Conservation (phyloP, 1,284 basidiomycete species). For the Erythrobasidium hasegawianum region DNA sequence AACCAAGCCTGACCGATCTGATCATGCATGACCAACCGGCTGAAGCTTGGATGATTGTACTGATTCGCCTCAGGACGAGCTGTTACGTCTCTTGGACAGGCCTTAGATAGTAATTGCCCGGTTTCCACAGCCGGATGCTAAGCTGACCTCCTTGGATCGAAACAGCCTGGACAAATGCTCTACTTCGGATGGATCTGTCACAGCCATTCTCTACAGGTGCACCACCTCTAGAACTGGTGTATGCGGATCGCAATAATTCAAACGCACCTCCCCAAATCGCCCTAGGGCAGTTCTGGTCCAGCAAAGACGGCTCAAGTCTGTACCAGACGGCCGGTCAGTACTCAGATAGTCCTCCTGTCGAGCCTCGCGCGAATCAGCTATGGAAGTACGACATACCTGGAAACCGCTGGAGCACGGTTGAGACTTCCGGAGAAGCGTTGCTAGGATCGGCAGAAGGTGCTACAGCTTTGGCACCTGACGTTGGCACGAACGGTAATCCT, state of each 20-base stretch:
- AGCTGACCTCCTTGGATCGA: too few species aligned
- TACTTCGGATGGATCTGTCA: constrained; percentile 40
- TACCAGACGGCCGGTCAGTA: constrained; percentile 42
- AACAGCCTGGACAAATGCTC: constrained; percentile 46
- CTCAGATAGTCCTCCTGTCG: constrained; percentile 39
- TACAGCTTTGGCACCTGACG: constrained; percentile 35
- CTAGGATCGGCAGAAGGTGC: constrained; percentile 41
- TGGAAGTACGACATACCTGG: constrained; percentile 39
- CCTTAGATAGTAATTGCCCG: too few species aligned
- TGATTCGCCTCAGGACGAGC: constrained; percentile 28
- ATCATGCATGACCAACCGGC: too few species aligned
- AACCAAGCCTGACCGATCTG: not conserved
- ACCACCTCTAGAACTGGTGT: constrained; percentile 40
- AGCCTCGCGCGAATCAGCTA: constrained; percentile 36
- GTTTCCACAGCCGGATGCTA: too few species aligned
- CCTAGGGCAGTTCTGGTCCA: constrained; percentile 16
- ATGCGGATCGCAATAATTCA: constrained; percentile 39
- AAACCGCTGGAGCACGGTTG: constrained; percentile 36
- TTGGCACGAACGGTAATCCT: constrained; percentile 36
- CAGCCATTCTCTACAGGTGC: constrained; percentile 39
- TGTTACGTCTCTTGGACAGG: constrained; percentile 34
- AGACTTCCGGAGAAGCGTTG: constrained; percentile 38
- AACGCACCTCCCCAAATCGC: constrained; percentile 38
- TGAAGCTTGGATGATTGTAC: not conserved
- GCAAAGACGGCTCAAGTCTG: constrained; percentile 17